phyloP scores from a whole-genome alignment of 2,329 filamentous ascomycete genomes.

The Pseudogymnoascus sp. region DNA sequence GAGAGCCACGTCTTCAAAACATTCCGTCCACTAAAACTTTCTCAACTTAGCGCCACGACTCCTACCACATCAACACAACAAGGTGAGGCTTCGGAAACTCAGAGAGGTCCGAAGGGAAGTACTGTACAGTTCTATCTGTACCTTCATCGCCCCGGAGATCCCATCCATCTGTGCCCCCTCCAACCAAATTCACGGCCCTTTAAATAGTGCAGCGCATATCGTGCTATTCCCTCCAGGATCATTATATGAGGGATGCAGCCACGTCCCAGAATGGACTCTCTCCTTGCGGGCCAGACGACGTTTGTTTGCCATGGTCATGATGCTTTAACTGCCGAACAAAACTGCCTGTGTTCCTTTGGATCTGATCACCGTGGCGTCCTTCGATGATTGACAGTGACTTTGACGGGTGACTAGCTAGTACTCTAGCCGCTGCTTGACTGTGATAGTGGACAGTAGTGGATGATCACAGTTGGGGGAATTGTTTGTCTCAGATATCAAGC shows the following conservation, averaged over 20 bases:
- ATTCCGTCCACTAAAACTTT: not conserved
- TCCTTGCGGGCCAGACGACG: not conserved
- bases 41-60: not conserved
- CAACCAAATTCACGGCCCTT: not conserved
- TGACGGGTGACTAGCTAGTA: not conserved
- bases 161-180: not conserved
- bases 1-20: not conserved
- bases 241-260: slow-evolving; percentile 8
- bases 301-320: not conserved
- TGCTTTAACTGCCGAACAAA: slow-evolving; percentile 1
- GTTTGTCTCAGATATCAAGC: slow-evolving; percentile 1
- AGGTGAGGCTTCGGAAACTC: not conserved
- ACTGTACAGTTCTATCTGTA: not conserved
- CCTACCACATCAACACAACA: not conserved
- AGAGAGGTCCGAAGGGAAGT: not conserved
- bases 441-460: not conserved
- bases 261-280: not conserved
- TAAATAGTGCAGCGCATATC: not conserved
- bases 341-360: not conserved
- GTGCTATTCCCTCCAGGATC: not conserved
- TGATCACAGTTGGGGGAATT: not conserved
- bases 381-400: not conserved
- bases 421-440: slow-evolving; percentile 5
- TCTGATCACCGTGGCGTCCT: not conserved
- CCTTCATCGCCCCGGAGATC: not conserved